A percentile compares a stretch with the other conserved stretches of the same genome.
phyloP scores from a whole-genome alignment of 495 filamentous ascomycete genomes.

The Terfezia boudieri region DNA sequence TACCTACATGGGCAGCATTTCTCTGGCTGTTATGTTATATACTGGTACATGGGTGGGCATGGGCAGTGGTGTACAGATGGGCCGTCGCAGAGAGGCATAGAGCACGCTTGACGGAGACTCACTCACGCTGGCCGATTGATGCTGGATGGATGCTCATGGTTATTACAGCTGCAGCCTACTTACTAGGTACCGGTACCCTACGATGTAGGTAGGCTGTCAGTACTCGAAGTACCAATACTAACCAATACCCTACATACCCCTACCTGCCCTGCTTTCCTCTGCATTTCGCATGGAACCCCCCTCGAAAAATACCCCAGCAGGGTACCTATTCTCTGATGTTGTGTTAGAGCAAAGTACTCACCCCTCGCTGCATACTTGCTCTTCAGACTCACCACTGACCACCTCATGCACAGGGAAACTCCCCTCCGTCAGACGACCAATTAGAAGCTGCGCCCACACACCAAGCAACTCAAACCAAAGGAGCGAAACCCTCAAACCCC shows the following conservation, averaged over 20 bases:
- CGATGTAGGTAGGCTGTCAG: too few species aligned
- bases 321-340: too few species aligned
- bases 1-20: background rate
- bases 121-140: background rate
- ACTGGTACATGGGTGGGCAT: background rate
- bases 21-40: background rate
- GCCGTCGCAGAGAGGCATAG: background rate
- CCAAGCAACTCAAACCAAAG: background rate
- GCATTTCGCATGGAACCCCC: too few species aligned
- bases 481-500: background rate
- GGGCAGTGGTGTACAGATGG: background rate
- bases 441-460: background rate
- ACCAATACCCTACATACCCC: too few species aligned
- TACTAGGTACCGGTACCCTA: too few species aligned
- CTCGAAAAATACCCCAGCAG: too few species aligned
- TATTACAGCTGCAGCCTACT: too few species aligned
- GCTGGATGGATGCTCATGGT: too few species aligned
- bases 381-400: background rate
- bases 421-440: background rate
- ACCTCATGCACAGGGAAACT: background rate
- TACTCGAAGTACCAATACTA: too few species aligned
- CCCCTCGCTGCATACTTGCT: too few species aligned
- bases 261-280: too few species aligned
- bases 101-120: background rate
- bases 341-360: background rate